These are phyloP conservation scores for Colletotrichum tamarilloi DNA, from an alignment of 2,329 filamentous ascomycete genomes.

Conservation along the genomic window DNA sequence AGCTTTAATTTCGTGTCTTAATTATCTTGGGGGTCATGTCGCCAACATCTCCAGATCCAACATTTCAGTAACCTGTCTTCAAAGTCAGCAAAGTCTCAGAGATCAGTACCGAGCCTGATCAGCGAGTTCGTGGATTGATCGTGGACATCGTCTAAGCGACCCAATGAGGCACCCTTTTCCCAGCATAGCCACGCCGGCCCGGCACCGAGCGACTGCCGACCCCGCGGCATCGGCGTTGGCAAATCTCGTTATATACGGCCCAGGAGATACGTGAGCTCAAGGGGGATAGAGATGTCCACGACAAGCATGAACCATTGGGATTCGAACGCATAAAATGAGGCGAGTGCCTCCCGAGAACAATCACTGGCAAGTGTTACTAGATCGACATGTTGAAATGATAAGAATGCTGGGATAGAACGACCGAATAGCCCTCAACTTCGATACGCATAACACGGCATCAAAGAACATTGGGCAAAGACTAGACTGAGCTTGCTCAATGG, in stretches of 20 bases:
- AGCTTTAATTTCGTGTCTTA: not conserved
- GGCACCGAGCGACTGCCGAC: not conserved
- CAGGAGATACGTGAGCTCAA: no score
- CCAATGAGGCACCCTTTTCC: not conserved
- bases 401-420: not conserved
- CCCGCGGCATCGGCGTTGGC: not conserved
- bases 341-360: not conserved
- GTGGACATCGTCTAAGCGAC: not conserved
- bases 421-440: not conserved
- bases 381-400: no score
- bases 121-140: not conserved
- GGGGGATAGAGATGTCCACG: not conserved
- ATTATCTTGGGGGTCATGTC: not conserved
- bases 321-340: not conserved
- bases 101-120: no score
- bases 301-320: not conserved
- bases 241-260: not conserved
- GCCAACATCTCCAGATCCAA: not conserved
- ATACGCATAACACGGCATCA: no score
- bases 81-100: no score
- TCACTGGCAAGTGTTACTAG: no score
- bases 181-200: slow-evolving; percentile 23
- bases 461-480: no score
- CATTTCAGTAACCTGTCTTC: no score
- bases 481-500: not conserved